Conservation (phyloP, 148 eudicot species). For the Chenopodium suecicum region DNA sequence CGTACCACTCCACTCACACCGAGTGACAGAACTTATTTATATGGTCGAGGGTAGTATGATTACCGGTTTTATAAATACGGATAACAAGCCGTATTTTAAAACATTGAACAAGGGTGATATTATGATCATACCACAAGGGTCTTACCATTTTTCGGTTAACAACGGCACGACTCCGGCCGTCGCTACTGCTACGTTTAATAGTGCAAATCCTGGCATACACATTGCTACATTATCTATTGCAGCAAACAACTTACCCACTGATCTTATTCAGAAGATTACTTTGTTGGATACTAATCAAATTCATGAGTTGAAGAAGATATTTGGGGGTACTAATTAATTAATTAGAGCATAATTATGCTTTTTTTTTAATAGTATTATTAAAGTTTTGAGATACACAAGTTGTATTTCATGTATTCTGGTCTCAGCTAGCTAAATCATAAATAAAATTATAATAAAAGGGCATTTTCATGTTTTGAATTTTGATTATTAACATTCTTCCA, state of each 20-base stretch:
- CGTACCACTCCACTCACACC: neutral
- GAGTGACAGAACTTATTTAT: neutral
- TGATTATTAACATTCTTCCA: too few relatives aligned
- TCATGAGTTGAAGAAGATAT: neutral
- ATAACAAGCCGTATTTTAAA: neutral
- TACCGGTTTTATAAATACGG: neutral
- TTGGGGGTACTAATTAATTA: neutral
- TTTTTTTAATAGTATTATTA: too few relatives aligned
- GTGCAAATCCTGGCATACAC: neutral
- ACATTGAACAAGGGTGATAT: neutral
- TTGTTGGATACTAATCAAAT: neutral
- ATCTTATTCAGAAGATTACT: neutral
- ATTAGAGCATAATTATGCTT: neutral
- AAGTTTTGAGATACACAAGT: neutral
- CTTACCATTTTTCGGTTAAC: neutral
- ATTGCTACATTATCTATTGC: neutral
- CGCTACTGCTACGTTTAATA: neutral
- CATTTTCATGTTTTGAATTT: too few relatives aligned
- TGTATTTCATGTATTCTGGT: neutral
- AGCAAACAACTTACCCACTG: neutral
- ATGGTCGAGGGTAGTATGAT: neutral
- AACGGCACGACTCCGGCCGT: neutral
- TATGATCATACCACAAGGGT: neutral
- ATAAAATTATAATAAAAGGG: too few relatives aligned
- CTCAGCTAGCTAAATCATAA: neutral